These are phyloP conservation scores for Cruciata laevipes DNA, from an alignment of 257 asterid genomes.

Conservation along the genomic window DNA sequence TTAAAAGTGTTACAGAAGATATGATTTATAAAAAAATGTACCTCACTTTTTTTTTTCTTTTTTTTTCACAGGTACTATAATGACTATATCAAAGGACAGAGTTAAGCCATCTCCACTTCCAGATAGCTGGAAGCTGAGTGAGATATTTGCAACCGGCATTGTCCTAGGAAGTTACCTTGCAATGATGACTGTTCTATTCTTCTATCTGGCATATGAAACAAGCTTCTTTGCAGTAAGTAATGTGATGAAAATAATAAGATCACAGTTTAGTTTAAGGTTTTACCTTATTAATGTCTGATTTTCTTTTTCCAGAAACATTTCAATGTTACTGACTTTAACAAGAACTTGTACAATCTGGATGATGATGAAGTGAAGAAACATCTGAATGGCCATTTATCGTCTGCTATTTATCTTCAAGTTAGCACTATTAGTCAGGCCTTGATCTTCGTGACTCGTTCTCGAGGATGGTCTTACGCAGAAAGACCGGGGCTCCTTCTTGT, in stretches of 20 bases:
- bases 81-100: constrained; percentile 60
- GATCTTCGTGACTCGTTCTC: constrained; percentile 53
- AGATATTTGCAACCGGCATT: constrained; percentile 55
- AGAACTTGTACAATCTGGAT: constrained; percentile 19
- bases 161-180: constrained; percentile 55
- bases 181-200: constrained; percentile 51
- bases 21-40: no score
- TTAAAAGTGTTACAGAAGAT: not conserved
- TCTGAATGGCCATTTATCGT: constrained; percentile 36
- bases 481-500: constrained; percentile 59
- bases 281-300: constrained; percentile 3
- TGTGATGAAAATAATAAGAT: not conserved
- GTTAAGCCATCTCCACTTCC: constrained; percentile 65
- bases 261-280: not conserved
- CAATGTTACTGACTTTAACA: constrained; percentile 37
- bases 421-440: constrained; percentile 66
- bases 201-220: constrained; percentile 40
- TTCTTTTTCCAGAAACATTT: constrained; percentile 32
- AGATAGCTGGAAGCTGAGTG: constrained; percentile 55
- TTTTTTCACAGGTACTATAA: constrained; percentile 45
- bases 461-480: constrained; percentile 52
- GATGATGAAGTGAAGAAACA: constrained; percentile 17
- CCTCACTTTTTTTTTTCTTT: not conserved
- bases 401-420: constrained; percentile 69
- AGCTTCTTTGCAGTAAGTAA: constrained; percentile 38